Percentiles rank a stretch among this genome's conserved stretches.
Evolutionary conservation across 768 basidiomycete genomes (phyloP).

Genomic region (Xerocomus spinulosus): DNA sequence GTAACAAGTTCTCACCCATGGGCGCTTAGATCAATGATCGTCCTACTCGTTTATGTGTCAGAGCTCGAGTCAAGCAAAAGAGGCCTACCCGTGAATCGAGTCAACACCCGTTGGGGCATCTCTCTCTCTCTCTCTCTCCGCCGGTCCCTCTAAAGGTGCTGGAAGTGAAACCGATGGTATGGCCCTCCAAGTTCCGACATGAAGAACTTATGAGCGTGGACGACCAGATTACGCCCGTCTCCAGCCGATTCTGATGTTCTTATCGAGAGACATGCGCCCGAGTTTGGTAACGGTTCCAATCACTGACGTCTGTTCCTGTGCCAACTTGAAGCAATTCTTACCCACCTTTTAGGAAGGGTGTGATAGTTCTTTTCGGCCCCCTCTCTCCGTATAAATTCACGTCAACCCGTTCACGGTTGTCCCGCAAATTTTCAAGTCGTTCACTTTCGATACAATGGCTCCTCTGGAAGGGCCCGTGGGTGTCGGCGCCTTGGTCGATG

Average conservation of each 20-base stretch:
- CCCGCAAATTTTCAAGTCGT: background rate
- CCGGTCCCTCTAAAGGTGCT: background rate
- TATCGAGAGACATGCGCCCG: background rate
- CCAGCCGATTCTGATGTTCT: constrained; percentile 15
- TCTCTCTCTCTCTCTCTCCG: background rate
- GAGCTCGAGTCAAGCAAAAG: too few species aligned
- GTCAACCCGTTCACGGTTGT: background rate
- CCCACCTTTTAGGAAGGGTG: constrained; percentile 6
- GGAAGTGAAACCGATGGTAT: background rate
- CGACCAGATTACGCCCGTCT: constrained; percentile 2
- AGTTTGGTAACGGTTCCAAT: constrained; percentile 19
- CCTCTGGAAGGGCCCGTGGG: constrained; percentile 26
- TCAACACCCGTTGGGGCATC: too few species aligned
- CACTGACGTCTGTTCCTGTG: constrained; percentile 9
- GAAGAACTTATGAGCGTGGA: constrained; percentile 7
- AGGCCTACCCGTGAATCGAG: too few species aligned
- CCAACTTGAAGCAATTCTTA: constrained; percentile 5
- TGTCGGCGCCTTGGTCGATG: constrained; percentile 19
- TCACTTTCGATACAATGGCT: constrained; percentile 10
- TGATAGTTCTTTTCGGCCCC: constrained; percentile 8
- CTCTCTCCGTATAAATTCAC: constrained; percentile 16
- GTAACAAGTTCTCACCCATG: too few species aligned
- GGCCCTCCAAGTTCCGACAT: constrained; percentile 15
- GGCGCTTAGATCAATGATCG: too few species aligned
- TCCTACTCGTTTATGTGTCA: too few species aligned